Evolutionary conservation across 2,329 filamentous ascomycete species (phyloP).

Genomic region (Lomentospora prolificans): DNA sequence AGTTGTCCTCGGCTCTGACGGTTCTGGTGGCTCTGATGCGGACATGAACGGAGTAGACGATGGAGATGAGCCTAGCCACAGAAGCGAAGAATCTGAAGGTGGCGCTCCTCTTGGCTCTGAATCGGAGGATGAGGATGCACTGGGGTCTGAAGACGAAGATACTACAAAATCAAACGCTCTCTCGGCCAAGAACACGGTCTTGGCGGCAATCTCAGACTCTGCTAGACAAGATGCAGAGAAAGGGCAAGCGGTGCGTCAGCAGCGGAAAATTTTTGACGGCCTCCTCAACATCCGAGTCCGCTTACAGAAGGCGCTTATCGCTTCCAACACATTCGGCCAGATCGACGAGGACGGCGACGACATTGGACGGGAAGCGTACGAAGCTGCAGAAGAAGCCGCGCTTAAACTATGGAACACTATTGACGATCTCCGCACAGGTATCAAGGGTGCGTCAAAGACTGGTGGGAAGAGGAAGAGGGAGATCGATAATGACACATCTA

Average conservation of each 20-base stretch:
- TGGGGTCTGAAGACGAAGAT: conserved; percentile 19
- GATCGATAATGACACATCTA: conserved; percentile 45
- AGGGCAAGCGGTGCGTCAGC: conserved; percentile 74
- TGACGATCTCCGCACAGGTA: conserved; percentile 48
- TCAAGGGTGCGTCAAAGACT: conserved; percentile 24
- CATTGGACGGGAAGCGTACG: conserved; percentile 45
- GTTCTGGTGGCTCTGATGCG: conserved; percentile 24
- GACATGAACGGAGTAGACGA: conserved; percentile 21
- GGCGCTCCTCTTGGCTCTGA: conserved; percentile 19
- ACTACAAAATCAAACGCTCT: conserved; percentile 18
- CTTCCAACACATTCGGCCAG: conserved; percentile 61
- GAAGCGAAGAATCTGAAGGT: conserved; percentile 20
- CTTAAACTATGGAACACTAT: conserved; percentile 77
- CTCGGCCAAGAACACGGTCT: conserved; percentile 11
- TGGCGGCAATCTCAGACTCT: conserved; percentile 12
- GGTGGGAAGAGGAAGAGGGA: conserved; percentile 54
- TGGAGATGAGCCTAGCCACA: conserved; percentile 23
- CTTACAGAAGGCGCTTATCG: conserved; percentile 80
- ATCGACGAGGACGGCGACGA: conserved; percentile 27
- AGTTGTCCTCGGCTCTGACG: conserved; percentile 21
- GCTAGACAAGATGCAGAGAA: conserved; percentile 59
- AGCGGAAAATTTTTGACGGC: conserved; percentile 78
- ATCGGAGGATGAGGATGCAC: conserved; percentile 23
- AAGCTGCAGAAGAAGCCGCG: conserved; percentile 75
- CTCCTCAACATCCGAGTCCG: conserved; percentile 86